Conservation (phyloP, 75 land plant genomes). For the Cunninghamia lanceolata region DNA sequence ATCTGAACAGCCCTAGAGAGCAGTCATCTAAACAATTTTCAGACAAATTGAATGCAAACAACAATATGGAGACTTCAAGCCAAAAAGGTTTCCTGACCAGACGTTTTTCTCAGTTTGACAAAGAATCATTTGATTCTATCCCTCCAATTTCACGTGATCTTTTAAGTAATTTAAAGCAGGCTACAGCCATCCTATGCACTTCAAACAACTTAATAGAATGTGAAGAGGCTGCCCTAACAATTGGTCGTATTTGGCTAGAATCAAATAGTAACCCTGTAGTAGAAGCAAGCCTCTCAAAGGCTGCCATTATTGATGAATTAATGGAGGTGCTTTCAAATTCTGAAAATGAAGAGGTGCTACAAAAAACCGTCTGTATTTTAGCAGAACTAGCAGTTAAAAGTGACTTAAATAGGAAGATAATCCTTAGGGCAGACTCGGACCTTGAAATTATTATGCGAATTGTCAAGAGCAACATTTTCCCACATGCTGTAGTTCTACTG, state of each 20-base stretch:
- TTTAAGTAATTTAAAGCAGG: slow-evolving; percentile 15
- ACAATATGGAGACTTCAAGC: slow-evolving; percentile 1
- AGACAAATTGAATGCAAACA: slow-evolving; percentile 2
- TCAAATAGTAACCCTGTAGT: slow-evolving; percentile 29
- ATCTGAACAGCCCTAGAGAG: not conserved
- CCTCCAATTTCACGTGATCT: slow-evolving; percentile 8
- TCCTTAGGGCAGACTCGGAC: slow-evolving; percentile 45
- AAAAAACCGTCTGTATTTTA: slow-evolving; percentile 35
- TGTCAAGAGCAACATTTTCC: slow-evolving; percentile 33
- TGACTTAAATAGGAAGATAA: slow-evolving; percentile 32
- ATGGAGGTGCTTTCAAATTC: slow-evolving; percentile 56
- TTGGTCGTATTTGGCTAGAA: slow-evolving; percentile 41
- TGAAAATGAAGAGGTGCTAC: slow-evolving; percentile 44
- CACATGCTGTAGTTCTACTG: slow-evolving; percentile 43
- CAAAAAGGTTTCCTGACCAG: not conserved
- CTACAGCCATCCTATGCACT: slow-evolving; percentile 35
- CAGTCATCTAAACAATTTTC: not conserved
- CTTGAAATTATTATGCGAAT: slow-evolving; percentile 46
- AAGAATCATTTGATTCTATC: slow-evolving; percentile 3
- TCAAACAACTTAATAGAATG: slow-evolving; percentile 45
- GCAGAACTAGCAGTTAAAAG: slow-evolving; percentile 43
- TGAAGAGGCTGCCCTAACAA: slow-evolving; percentile 44
- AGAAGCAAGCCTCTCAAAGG: slow-evolving; percentile 30
- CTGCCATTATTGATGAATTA: slow-evolving; percentile 48
- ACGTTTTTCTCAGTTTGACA: not conserved